A percentile compares a stretch with the other conserved stretches of the same genome.
Conservation (phyloP, 208 protist species). For the Crithidia sp. region DNA sequence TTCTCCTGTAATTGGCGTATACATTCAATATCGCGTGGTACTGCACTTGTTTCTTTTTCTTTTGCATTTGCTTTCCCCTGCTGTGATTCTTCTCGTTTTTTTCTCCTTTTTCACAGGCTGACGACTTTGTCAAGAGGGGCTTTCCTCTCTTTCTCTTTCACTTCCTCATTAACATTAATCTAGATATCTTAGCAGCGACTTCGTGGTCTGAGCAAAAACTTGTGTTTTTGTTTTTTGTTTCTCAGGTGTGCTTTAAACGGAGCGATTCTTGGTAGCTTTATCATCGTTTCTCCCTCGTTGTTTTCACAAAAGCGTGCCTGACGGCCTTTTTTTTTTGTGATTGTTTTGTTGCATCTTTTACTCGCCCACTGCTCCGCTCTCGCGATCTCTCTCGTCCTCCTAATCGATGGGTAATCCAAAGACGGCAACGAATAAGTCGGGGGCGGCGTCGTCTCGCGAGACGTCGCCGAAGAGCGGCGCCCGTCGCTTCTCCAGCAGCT, state of each 20-base stretch:
- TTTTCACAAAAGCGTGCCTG: no score
- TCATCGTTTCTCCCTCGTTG: no score
- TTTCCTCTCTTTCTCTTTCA: not conserved
- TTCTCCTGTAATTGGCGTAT: not conserved
- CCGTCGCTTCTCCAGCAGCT: constrained; percentile 13
- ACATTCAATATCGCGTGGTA: not conserved
- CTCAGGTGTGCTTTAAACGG: no score
- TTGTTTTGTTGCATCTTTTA: not conserved
- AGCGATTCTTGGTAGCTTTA: no score
- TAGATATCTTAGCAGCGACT: no score
- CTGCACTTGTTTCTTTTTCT: not conserved
- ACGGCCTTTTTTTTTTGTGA: no score
- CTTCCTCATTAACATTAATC: not conserved
- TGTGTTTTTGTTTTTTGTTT: no score
- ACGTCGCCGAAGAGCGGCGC: not conserved
- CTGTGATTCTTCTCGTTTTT: not conserved
- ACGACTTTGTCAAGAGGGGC: not conserved
- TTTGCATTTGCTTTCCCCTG: constrained; percentile 2
- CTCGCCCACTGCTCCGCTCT: not conserved
- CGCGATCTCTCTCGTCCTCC: not conserved
- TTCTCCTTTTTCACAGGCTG: not conserved
- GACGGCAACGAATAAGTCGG: constrained; percentile 3
- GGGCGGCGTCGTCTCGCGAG: not conserved
- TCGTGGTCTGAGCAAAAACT: no score
- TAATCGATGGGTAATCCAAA: constrained; percentile 2